phyloP scores from a whole-genome alignment of 352 stramenopile genomes.

The Albugo laibachii region DNA sequence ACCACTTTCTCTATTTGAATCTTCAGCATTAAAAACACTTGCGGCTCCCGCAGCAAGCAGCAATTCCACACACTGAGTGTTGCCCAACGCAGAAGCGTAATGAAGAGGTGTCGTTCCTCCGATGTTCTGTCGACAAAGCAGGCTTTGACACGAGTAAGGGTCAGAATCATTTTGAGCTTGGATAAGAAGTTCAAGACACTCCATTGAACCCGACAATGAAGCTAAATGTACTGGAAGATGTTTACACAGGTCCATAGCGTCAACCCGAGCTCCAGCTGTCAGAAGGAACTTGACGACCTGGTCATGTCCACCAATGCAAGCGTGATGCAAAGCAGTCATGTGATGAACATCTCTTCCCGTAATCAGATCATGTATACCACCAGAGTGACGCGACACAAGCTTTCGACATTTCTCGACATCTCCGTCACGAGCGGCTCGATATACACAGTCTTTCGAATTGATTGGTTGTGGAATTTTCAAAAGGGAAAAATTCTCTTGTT shows the following conservation, averaged over 20 bases:
- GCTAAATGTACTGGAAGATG: too few species aligned
- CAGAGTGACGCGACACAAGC: too few species aligned
- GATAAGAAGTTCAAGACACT: too few species aligned
- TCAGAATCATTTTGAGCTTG: too few species aligned
- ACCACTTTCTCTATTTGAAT: slow-evolving; percentile 7
- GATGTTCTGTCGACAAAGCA: slow-evolving; percentile 2
- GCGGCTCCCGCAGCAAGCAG: slow-evolving; percentile 15
- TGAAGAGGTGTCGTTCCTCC: slow-evolving; percentile 25
- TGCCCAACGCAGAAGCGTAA: slow-evolving; percentile 20
- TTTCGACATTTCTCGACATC: neutral
- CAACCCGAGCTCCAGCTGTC: slow-evolving; percentile 15
- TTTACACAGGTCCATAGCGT: slow-evolving; percentile 10
- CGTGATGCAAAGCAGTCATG: slow-evolving; percentile 31
- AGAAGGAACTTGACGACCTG: slow-evolving; percentile 18
- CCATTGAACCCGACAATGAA: too few species aligned
- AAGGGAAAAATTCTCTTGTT: neutral
- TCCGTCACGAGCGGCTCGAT: neutral
- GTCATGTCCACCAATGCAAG: slow-evolving; percentile 21
- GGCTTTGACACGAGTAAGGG: too few species aligned
- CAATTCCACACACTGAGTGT: slow-evolving; percentile 29
- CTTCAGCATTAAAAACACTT: slow-evolving; percentile 13
- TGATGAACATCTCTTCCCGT: neutral
- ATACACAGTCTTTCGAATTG: neutral
- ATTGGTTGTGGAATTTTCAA: slow-evolving; percentile 1
- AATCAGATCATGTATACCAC: too few species aligned